A percentile compares a stretch with the other conserved stretches of the same genome.
Conservation (phyloP, 1,284 basidiomycete species). For the Exobasidium cylindrosporum region DNA sequence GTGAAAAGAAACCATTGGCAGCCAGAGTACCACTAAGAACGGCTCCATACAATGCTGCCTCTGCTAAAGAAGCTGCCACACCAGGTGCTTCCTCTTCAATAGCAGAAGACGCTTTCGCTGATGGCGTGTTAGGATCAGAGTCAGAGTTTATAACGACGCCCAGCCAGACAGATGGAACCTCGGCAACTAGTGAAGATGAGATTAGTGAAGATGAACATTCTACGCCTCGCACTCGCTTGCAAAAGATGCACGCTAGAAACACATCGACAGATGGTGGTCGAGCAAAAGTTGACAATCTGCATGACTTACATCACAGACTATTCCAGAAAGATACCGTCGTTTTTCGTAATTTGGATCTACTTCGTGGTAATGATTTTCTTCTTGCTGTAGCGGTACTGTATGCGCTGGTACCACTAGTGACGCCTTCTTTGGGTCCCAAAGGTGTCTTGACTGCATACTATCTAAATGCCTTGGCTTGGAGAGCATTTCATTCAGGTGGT, state of each 20-base stretch:
- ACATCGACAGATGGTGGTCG: not conserved
- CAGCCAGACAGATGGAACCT: not conserved
- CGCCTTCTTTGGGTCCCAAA: constrained; percentile 20
- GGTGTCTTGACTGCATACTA: constrained; percentile 67
- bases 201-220: not conserved
- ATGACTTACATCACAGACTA: constrained; percentile 84
- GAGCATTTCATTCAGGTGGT: constrained; percentile 81
- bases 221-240: not conserved
- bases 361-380: constrained; percentile 71
- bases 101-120: not conserved
- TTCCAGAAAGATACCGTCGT: constrained; percentile 84
- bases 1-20: constrained; percentile 41
- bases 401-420: constrained; percentile 57
- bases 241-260: not conserved
- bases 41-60: constrained; percentile 43
- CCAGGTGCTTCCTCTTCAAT: not conserved
- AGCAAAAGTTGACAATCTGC: constrained; percentile 60
- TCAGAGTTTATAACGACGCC: not conserved
- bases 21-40: constrained; percentile 24
- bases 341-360: constrained; percentile 75
- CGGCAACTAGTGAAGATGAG: not conserved
- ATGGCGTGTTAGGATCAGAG: not conserved
- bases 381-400: constrained; percentile 66
- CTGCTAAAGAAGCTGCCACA: constrained; percentile 24
- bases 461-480: constrained; percentile 79